phyloP scores from a whole-genome alignment of 768 basidiomycete genomes.

The Boletus vermiculosoides region DNA sequence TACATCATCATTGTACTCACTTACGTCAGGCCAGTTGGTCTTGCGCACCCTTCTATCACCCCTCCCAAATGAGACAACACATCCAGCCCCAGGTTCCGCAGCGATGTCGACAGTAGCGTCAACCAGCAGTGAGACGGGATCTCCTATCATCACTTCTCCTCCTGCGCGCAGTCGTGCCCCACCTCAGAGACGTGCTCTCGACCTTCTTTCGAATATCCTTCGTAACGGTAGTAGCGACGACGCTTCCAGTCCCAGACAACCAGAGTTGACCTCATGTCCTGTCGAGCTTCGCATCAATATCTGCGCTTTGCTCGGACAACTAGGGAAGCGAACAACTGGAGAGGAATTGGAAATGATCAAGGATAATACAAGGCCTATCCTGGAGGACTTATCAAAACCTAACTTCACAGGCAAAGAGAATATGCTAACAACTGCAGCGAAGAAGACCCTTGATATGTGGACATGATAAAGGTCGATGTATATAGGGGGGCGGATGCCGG shows the following conservation, averaged over 20 bases:
- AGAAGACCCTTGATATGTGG: slow-evolving; percentile 44
- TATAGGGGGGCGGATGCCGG: background rate
- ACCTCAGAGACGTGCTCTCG: slow-evolving; percentile 56
- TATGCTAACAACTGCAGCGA: slow-evolving; percentile 40
- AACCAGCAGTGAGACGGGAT: slow-evolving; percentile 43
- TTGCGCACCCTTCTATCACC: slow-evolving; percentile 57
- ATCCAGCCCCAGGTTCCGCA: slow-evolving; percentile 31
- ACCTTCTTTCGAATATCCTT: slow-evolving; percentile 65
- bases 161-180: slow-evolving; percentile 39
- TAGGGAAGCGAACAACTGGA: slow-evolving; percentile 52
- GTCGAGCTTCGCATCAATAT: slow-evolving; percentile 75
- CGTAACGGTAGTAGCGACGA: slow-evolving; percentile 38
- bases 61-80: slow-evolving; percentile 41
- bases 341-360: slow-evolving; percentile 51
- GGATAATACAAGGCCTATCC: slow-evolving; percentile 46
- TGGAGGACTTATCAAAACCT: slow-evolving; percentile 48
- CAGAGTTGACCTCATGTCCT: slow-evolving; percentile 48
- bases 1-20: slow-evolving; percentile 3
- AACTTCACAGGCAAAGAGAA: slow-evolving; percentile 33
- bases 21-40: slow-evolving; percentile 54
- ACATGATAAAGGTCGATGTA: slow-evolving; percentile 9
- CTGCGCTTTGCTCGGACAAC: slow-evolving; percentile 67
- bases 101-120: slow-evolving; percentile 40
- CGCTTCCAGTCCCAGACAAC: slow-evolving; percentile 43
- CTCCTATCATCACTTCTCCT: slow-evolving; percentile 48